Conservation (phyloP, 129 eudicot species). For the Kitagawia praeruptora region DNA sequence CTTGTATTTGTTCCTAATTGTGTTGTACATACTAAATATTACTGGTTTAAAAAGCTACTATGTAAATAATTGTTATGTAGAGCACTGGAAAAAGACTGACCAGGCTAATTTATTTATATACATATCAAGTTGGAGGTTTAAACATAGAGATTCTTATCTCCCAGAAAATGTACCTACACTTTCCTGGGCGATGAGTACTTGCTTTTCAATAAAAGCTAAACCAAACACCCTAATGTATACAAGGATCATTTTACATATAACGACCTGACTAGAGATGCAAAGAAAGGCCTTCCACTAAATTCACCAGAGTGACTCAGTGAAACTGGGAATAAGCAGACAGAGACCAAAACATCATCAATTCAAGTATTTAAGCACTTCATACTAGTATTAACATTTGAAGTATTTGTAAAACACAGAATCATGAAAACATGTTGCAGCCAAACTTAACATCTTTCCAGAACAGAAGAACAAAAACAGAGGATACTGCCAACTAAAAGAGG, state of each 20-base stretch:
- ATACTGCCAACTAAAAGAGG: neutral
- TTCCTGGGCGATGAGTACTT: too few relatives aligned
- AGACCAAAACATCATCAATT: neutral
- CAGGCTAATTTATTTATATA: too few relatives aligned
- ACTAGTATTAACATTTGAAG: neutral
- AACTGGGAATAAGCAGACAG: neutral
- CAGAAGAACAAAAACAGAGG: neutral
- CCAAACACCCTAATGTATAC: too few relatives aligned
- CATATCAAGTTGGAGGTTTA: too few relatives aligned
- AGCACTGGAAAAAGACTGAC: neutral
- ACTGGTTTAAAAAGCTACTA: neutral
- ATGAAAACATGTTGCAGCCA: neutral
- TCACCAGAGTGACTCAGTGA: neutral
- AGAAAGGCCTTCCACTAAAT: neutral
- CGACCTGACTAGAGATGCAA: neutral
- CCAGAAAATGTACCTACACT: too few relatives aligned
- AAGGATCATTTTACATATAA: too few relatives aligned
- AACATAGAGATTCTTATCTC: too few relatives aligned
- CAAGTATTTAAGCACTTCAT: neutral
- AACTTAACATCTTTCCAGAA: neutral
- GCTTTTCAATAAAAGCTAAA: too few relatives aligned
- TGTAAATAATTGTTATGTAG: neutral
- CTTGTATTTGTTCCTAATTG: too few relatives aligned
- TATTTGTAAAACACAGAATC: too few relatives aligned
- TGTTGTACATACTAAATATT: too few relatives aligned